Percentiles rank a stretch among this genome's conserved stretches.
Conservation (phyloP, 2,329 filamentous ascomycete species). For the Penicillium sp. region DNA sequence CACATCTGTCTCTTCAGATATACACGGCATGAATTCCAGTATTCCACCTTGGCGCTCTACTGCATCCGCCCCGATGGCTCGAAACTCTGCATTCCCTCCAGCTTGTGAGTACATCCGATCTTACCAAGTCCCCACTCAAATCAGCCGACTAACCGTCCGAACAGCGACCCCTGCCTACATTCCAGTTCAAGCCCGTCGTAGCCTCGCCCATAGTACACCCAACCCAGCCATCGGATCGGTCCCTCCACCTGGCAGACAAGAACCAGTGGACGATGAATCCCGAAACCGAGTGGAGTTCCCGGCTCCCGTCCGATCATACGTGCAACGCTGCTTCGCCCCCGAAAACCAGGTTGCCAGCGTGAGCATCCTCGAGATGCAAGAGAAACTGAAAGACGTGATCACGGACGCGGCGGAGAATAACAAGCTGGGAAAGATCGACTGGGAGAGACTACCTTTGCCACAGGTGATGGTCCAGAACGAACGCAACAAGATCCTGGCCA, state of each 20-base stretch:
- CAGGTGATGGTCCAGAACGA: slow-evolving; percentile 79
- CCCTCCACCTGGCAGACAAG: slow-evolving; percentile 28
- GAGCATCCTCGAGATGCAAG: slow-evolving; percentile 71
- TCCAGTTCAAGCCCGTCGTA: slow-evolving; percentile 63
- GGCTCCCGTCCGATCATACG: slow-evolving; percentile 79
- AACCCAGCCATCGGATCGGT: slow-evolving; percentile 18
- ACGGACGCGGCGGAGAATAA: slow-evolving; percentile 74
- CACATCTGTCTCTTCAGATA: slow-evolving; percentile 18
- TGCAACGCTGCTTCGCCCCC: slow-evolving; percentile 81
- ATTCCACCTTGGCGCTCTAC: slow-evolving; percentile 42
- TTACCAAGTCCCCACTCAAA: not conserved
- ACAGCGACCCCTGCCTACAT: slow-evolving; percentile 58
- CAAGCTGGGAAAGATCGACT: slow-evolving; percentile 73
- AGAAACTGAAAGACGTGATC: slow-evolving; percentile 83
- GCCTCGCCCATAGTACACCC: slow-evolving; percentile 50
- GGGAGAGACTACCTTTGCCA: slow-evolving; percentile 79
- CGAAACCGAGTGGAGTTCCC: slow-evolving; percentile 72
- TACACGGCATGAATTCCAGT: slow-evolving; percentile 39
- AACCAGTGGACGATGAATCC: slow-evolving; percentile 38
- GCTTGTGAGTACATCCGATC: slow-evolving; percentile 31
- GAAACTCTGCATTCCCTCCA: slow-evolving; percentile 28
- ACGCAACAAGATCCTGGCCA: slow-evolving; percentile 54
- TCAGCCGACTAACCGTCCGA: slow-evolving; percentile 16
- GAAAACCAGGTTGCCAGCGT: slow-evolving; percentile 68
- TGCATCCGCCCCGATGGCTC: slow-evolving; percentile 30